Evolutionary conservation across 2,329 filamentous ascomycete genomes (phyloP).

Genomic region (Aspergillus latus): DNA sequence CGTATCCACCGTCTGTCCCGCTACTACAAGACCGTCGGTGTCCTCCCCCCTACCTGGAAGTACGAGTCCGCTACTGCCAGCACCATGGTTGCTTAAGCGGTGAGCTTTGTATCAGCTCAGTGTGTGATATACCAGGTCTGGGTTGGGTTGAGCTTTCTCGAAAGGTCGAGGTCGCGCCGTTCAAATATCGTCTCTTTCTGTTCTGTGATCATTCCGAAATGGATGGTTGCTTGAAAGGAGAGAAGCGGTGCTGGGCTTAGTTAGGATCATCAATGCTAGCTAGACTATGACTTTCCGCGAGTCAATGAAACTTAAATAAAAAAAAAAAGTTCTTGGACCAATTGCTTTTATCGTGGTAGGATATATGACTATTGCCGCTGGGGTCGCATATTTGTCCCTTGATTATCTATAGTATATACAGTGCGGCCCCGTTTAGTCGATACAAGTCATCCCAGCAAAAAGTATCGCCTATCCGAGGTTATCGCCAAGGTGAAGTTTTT

Average conservation of each 20-base stretch:
- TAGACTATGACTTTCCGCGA: background rate
- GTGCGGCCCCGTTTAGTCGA: no score
- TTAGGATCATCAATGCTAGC: background rate
- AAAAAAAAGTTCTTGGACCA: background rate
- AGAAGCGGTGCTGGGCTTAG: slow-evolving; percentile 1
- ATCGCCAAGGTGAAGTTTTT: no score
- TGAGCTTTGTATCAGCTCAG: background rate
- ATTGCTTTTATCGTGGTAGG: no score
- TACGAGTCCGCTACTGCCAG: slow-evolving; percentile 97
- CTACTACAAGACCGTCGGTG: slow-evolving; percentile 97
- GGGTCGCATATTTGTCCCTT: no score
- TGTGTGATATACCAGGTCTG: slow-evolving; percentile 1
- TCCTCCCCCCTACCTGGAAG: slow-evolving; percentile 89
- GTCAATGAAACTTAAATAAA: slow-evolving; percentile 4
- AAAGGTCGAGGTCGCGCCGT: background rate
- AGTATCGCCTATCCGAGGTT: no score
- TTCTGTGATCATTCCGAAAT: slow-evolving; percentile 1
- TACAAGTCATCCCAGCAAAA: no score
- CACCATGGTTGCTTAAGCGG: slow-evolving; percentile 81
- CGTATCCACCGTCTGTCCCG: slow-evolving; percentile 99
- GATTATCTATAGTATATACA: no score
- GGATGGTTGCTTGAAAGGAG: background rate
- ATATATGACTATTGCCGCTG: no score
- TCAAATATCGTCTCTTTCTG: background rate
- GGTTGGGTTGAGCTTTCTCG: background rate